A percentile compares a stretch with the other conserved stretches of the same genome.
Conservation (phyloP, 202 grass and related monocot species). For the Setaria viridis region DNA sequence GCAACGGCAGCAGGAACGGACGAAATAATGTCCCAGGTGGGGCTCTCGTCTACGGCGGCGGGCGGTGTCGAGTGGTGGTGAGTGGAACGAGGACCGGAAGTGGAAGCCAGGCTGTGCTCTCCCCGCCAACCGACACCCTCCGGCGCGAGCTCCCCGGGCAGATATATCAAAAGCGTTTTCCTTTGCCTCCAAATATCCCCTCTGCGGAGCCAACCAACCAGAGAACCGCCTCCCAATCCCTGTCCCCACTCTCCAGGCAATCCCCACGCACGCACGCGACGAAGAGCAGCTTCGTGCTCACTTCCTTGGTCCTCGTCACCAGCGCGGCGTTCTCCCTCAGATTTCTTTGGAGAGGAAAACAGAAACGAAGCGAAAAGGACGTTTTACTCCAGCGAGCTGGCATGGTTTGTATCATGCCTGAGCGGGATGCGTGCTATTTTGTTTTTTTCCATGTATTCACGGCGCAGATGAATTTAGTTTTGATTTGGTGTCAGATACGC, state of each 20-base stretch:
- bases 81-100: background rate
- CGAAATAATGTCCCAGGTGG: no score
- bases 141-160: background rate
- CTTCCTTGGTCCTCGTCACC: background rate
- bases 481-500: no score
- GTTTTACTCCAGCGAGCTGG: no score
- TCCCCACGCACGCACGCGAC: background rate
- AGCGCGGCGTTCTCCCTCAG: background rate
- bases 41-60: background rate
- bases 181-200: background rate
- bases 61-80: background rate
- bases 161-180: no score
- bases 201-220: background rate
- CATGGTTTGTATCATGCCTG: no score
- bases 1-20: no score
- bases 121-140: slow-evolving; percentile 7
- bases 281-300: background rate
- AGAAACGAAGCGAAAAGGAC: no score
- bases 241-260: background rate
- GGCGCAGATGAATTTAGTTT: no score
- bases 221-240: background rate
- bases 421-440: no score
- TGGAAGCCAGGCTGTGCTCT: slow-evolving; percentile 6
- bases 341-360: background rate
- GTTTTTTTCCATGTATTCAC: no score